A percentile compares a stretch with the other conserved stretches of the same genome.
Evolutionary conservation across 177 flowering plant species (phyloP).

Genomic region (Vitis hybrid): DNA sequence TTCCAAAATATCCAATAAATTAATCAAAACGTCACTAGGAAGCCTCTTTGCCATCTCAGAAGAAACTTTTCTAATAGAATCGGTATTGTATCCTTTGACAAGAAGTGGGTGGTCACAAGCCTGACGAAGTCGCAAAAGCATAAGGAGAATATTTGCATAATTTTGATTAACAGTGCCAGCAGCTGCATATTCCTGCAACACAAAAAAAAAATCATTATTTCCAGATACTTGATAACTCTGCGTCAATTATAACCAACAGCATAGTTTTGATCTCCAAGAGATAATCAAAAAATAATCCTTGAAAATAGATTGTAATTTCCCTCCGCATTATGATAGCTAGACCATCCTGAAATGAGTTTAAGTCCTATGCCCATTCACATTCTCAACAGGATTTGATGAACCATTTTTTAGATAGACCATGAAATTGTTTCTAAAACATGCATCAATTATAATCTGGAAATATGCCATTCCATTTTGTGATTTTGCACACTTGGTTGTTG

Average conservation of each 20-base stretch:
- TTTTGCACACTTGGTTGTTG: background rate
- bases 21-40: slow-evolving; percentile 50
- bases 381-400: background rate
- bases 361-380: background rate
- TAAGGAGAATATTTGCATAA: slow-evolving; percentile 85
- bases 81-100: slow-evolving; percentile 62
- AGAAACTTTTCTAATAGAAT: slow-evolving; percentile 56
- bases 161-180: slow-evolving; percentile 93
- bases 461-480: background rate
- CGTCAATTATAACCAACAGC: background rate
- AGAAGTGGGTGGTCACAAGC: slow-evolving; percentile 97
- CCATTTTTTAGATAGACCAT: background rate
- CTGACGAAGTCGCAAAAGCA: slow-evolving; percentile 96
- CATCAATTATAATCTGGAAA: background rate
- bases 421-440: background rate
- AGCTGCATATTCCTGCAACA: slow-evolving; percentile 84
- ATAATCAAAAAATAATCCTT: background rate
- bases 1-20: slow-evolving; percentile 57
- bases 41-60: slow-evolving; percentile 61
- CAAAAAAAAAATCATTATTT: background rate
- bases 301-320: background rate
- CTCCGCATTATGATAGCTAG: background rate
- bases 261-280: background rate
- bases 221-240: background rate
- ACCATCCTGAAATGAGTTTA: background rate